Evolutionary conservation across 2,329 filamentous ascomycete genomes (phyloP).

Genomic region (Alternaria incomplexa): DNA sequence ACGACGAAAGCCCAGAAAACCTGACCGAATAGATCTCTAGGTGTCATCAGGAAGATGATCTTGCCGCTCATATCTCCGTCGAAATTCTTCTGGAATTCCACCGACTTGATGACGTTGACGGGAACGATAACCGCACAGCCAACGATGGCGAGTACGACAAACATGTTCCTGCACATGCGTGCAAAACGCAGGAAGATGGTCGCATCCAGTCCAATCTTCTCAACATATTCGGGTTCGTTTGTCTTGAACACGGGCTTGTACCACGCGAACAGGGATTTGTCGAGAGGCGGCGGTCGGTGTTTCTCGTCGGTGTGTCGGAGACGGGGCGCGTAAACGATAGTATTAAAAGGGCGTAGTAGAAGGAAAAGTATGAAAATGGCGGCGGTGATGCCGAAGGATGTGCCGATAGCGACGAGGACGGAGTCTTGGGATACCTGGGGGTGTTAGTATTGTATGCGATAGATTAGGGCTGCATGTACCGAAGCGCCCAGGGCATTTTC

Average conservation of each 20-base stretch:
- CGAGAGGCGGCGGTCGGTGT: constrained; percentile 85
- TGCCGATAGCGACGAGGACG: constrained; percentile 78
- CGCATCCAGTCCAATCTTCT: constrained; percentile 89
- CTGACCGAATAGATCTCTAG: constrained; percentile 56
- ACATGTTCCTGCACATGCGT: constrained; percentile 92
- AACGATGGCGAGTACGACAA: constrained; percentile 72
- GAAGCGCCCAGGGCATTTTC: constrained; percentile 37
- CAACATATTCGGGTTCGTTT: constrained; percentile 76
- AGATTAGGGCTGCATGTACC: constrained; percentile 17
- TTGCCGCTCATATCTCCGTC: constrained; percentile 6
- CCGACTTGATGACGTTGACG: constrained; percentile 64
- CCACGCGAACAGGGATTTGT: constrained; percentile 90
- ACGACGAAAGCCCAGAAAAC: constrained; percentile 66
- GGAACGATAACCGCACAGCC: constrained; percentile 82
- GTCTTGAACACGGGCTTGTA: constrained; percentile 77
- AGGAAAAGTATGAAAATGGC: constrained; percentile 83
- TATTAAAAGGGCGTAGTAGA: constrained; percentile 87
- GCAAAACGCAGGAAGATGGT: constrained; percentile 87
- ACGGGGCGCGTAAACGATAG: constrained; percentile 91
- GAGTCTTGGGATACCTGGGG: constrained; percentile 64
- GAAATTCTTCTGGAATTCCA: constrained; percentile 19
- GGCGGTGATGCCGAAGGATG: constrained; percentile 76
- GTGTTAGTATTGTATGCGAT: constrained; percentile 16
- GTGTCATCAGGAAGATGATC: constrained; percentile 40
- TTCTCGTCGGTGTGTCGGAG: constrained; percentile 90